These are phyloP conservation scores for Pichia exigua DNA, from an alignment of 805 yeast species.

Conservation along the genomic window DNA sequence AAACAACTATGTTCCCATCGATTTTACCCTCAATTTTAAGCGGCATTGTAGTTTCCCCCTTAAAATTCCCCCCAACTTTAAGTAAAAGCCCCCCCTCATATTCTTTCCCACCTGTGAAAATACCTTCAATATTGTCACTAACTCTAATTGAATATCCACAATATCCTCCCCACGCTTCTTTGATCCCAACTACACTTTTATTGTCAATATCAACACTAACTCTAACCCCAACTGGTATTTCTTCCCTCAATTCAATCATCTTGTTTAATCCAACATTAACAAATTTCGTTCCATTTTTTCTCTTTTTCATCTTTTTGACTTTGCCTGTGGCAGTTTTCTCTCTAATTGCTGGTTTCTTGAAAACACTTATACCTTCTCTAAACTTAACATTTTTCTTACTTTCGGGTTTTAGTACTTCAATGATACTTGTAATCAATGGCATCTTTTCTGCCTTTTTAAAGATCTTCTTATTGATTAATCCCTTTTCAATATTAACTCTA, in stretches of 20 bases:
- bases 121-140: slow-evolving; percentile 48
- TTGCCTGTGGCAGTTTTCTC: slow-evolving; percentile 29
- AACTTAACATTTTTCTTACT: slow-evolving; percentile 22
- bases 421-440: slow-evolving; percentile 60
- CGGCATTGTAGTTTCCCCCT: background rate
- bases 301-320: slow-evolving; percentile 44
- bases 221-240: slow-evolving; percentile 69
- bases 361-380: slow-evolving; percentile 59
- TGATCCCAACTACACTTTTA: slow-evolving; percentile 59
- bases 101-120: slow-evolving; percentile 62
- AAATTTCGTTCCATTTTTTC: slow-evolving; percentile 52
- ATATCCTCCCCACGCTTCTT: slow-evolving; percentile 55
- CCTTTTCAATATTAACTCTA: slow-evolving; percentile 29
- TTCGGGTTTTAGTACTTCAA: slow-evolving; percentile 58
- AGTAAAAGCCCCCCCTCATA: slow-evolving; percentile 61
- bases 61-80: slow-evolving; percentile 41
- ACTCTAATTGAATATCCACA: slow-evolving; percentile 73
- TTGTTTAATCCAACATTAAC: slow-evolving; percentile 23
- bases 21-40: background rate
- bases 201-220: slow-evolving; percentile 69
- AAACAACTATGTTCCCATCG: background rate
- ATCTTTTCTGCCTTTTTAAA: slow-evolving; percentile 48
- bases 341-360: slow-evolving; percentile 29
- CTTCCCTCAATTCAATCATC: slow-evolving; percentile 51
- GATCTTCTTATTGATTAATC: slow-evolving; percentile 31